These are phyloP conservation scores for Camelina neglecta DNA, from an alignment of 345 rosid species.

Conservation along the genomic window DNA sequence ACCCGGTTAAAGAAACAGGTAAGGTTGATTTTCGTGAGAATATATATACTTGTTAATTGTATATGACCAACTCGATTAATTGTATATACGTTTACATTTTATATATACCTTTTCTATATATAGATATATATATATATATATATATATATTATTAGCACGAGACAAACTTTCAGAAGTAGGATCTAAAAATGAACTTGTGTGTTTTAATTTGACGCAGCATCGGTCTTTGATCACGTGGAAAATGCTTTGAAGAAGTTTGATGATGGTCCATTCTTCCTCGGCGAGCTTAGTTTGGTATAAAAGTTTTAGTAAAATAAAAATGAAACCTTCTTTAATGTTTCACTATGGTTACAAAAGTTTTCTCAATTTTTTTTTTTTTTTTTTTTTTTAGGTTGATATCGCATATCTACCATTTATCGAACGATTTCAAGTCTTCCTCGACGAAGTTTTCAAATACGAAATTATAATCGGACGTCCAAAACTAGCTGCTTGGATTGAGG, in stretches of 20 bases:
- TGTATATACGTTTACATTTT: too few species aligned
- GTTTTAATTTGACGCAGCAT: slow-evolving; percentile 45
- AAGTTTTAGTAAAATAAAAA: neutral
- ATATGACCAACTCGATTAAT: neutral
- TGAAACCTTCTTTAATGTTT: neutral
- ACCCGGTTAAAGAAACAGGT: slow-evolving; percentile 57
- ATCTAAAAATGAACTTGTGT: neutral
- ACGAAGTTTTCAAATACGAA: slow-evolving; percentile 63
- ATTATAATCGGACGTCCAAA: slow-evolving; percentile 73
- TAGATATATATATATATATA: too few species aligned
- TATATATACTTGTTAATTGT: neutral
- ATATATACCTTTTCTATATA: too few species aligned
- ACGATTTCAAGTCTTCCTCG: slow-evolving; percentile 58
- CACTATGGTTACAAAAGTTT: neutral
- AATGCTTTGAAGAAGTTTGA: slow-evolving; percentile 64
- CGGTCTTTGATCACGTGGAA: slow-evolving; percentile 75
- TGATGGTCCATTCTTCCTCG: slow-evolving; percentile 91
- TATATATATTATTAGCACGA: neutral
- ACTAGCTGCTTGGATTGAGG: slow-evolving; percentile 85
- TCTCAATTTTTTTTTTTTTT: neutral
- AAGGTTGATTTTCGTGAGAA: neutral
- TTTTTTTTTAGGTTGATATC: slow-evolving; percentile 61
- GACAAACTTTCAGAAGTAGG: neutral
- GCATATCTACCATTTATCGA: slow-evolving; percentile 78
- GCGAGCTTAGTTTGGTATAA: slow-evolving; percentile 73